Conservation (phyloP, 495 filamentous ascomycete species). For the Penicillium atrosanguineum region DNA sequence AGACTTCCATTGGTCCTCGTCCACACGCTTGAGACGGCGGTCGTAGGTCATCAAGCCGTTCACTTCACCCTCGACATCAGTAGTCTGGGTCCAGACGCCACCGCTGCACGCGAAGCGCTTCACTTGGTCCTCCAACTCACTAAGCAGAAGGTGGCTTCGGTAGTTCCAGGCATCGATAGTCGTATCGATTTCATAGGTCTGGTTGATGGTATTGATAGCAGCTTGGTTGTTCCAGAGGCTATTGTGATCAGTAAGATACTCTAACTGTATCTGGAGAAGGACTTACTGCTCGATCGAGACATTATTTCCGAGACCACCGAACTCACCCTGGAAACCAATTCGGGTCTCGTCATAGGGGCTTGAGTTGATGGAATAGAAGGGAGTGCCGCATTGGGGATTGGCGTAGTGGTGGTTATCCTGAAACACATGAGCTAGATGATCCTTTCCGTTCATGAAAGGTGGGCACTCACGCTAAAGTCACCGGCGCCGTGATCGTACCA, state of each 20-base stretch:
- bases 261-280: background rate
- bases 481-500: slow-evolving; percentile 63
- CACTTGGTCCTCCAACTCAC: slow-evolving; percentile 58
- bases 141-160: slow-evolving; percentile 51
- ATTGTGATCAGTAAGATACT: background rate
- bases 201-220: slow-evolving; percentile 55
- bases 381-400: slow-evolving; percentile 66
- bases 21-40: slow-evolving; percentile 50
- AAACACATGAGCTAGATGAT: background rate
- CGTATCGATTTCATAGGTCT: slow-evolving; percentile 63
- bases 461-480: slow-evolving; percentile 47
- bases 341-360: slow-evolving; percentile 57
- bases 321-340: slow-evolving; percentile 68
- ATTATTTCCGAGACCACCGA: slow-evolving; percentile 63
- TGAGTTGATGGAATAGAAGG: slow-evolving; percentile 55
- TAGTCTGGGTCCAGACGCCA: slow-evolving; percentile 64
- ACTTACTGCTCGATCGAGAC: slow-evolving; percentile 52
- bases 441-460: background rate
- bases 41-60: slow-evolving; percentile 70
- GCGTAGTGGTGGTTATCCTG: slow-evolving; percentile 72
- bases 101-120: slow-evolving; percentile 56
- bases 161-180: slow-evolving; percentile 63
- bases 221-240: slow-evolving; percentile 56
- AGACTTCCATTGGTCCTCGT: slow-evolving; percentile 55
- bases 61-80: slow-evolving; percentile 72